Evolutionary conservation across 169 alveolate genomes (phyloP).

Genomic region (Ichthyophthirius multifiliis): DNA sequence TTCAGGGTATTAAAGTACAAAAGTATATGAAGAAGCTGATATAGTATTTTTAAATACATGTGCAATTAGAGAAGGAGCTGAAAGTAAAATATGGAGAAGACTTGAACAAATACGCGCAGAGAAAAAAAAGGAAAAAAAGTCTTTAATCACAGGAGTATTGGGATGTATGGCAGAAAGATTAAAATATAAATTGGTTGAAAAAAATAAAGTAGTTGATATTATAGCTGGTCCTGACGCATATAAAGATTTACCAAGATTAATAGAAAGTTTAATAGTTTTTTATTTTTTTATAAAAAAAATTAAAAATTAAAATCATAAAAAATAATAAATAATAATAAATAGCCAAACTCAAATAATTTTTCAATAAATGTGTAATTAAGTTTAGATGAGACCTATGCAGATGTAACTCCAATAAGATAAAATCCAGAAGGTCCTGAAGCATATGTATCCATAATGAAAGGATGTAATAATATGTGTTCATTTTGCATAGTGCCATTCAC

Average conservation of each 20-base stretch:
- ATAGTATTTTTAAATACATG: conserved; percentile 73
- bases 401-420: conserved; percentile 63
- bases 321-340: background rate
- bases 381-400: conserved; percentile 76
- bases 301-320: background rate
- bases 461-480: conserved; percentile 83
- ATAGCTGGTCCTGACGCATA: conserved; percentile 83
- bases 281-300: background rate
- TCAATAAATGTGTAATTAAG: conserved; percentile 57
- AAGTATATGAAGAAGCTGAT: conserved; percentile 48
- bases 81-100: conserved; percentile 60
- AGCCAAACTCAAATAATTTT: conserved; percentile 18
- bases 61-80: conserved; percentile 79
- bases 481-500: conserved; percentile 83
- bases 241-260: conserved; percentile 56
- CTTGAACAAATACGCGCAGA: conserved; percentile 31
- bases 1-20: conserved; percentile 38
- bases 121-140: conserved; percentile 40
- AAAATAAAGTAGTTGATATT: conserved; percentile 57
- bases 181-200: conserved; percentile 46
- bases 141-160: conserved; percentile 58
- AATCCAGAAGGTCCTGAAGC: conserved; percentile 40
- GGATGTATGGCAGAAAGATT: conserved; percentile 83
- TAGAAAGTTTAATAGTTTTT: conserved; percentile 25
- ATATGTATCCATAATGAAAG: conserved; percentile 78